phyloP scores from a whole-genome alignment of 2,329 filamentous ascomycete species.

The Grosmannia huntii region DNA sequence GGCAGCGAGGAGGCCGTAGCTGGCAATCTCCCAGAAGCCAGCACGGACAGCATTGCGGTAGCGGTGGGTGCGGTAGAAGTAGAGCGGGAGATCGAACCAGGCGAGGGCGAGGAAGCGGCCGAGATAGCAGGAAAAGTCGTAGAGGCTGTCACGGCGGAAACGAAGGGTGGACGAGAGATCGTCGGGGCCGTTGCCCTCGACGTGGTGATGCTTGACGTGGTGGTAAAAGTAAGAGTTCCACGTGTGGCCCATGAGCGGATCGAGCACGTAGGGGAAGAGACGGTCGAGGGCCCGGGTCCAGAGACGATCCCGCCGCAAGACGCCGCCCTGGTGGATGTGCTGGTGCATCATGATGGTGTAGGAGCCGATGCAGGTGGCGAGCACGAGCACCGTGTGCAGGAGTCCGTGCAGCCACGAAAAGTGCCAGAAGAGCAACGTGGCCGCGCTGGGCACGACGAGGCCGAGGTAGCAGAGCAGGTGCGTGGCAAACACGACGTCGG shows the following conservation, averaged over 20 bases:
- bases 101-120: slow-evolving; percentile 60
- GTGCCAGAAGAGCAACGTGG: slow-evolving; percentile 43
- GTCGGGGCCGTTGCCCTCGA: slow-evolving; percentile 64
- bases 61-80: slow-evolving; percentile 57
- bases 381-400: slow-evolving; percentile 51
- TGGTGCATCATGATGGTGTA: slow-evolving; percentile 79
- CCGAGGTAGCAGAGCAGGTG: slow-evolving; percentile 60
- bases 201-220: slow-evolving; percentile 76
- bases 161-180: slow-evolving; percentile 66
- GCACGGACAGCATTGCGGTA: slow-evolving; percentile 38
- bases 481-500: slow-evolving; percentile 67
- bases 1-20: slow-evolving; percentile 38
- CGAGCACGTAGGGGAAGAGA: slow-evolving; percentile 58
- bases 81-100: slow-evolving; percentile 63
- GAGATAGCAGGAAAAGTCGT: slow-evolving; percentile 58
- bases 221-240: slow-evolving; percentile 82
- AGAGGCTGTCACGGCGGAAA: slow-evolving; percentile 57
- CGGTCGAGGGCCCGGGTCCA: slow-evolving; percentile 37
- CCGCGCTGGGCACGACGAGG: slow-evolving; percentile 57
- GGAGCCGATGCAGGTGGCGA: slow-evolving; percentile 51
- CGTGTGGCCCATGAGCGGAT: slow-evolving; percentile 70
- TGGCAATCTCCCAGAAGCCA: slow-evolving; percentile 47
- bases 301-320: slow-evolving; percentile 40
- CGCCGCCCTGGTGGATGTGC: slow-evolving; percentile 66
- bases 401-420: slow-evolving; percentile 59